These are phyloP conservation scores for Botrytis medusae DNA, from an alignment of 2,329 filamentous ascomycete genomes.

Conservation along the genomic window DNA sequence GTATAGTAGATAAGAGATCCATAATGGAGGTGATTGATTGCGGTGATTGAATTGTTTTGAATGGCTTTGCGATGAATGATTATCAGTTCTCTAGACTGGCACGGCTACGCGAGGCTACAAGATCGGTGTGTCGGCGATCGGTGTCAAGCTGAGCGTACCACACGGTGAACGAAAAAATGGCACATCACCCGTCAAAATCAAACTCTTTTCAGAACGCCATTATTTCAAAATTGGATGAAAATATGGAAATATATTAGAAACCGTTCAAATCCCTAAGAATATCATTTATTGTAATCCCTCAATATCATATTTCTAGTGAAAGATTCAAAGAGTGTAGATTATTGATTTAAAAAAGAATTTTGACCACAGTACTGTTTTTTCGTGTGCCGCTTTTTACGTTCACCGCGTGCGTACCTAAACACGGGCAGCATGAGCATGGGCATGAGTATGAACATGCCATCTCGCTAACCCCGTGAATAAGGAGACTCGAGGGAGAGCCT, in stretches of 20 bases:
- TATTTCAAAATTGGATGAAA: too few species aligned
- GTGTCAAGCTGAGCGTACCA: neutral
- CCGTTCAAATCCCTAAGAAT: too few species aligned
- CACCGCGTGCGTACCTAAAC: neutral
- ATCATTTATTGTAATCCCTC: too few species aligned
- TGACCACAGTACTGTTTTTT: too few species aligned
- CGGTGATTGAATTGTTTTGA: neutral
- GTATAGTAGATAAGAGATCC: slow-evolving; percentile 91
- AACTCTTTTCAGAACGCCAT: too few species aligned
- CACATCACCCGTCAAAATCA: too few species aligned
- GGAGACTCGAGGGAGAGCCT: neutral
- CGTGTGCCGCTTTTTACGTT: too few species aligned
- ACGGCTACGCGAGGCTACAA: neutral
- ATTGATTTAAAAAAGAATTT: too few species aligned
- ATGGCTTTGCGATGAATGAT: neutral
- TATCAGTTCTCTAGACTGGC: neutral
- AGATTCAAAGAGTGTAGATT: too few species aligned
- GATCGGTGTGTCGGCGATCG: neutral
- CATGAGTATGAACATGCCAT: neutral
- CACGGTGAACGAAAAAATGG: too few species aligned
- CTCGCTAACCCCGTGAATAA: neutral
- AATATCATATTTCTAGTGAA: too few species aligned
- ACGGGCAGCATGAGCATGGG: neutral
- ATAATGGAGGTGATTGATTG: slow-evolving; percentile 48
- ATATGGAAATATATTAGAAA: too few species aligned